Evolutionary conservation across 2,329 filamentous ascomycete species (phyloP).

Genomic region (Curvularia spicifera): DNA sequence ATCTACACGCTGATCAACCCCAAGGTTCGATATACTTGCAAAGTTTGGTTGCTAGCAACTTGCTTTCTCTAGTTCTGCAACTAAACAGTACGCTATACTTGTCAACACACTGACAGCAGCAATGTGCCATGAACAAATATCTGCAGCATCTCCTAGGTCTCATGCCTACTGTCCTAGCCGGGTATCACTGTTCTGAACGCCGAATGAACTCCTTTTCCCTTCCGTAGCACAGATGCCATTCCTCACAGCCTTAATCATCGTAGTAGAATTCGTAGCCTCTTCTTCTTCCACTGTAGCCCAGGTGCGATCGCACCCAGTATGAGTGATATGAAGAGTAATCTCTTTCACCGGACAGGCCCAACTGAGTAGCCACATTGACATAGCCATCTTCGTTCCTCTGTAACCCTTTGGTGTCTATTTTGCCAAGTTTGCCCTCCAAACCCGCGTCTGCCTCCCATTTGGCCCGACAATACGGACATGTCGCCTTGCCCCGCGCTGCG

Average conservation of each 20-base stretch:
- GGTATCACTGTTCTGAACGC: constrained; percentile 6
- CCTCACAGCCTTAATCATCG: not conserved
- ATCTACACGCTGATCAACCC: not conserved
- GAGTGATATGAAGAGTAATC: constrained; percentile 40
- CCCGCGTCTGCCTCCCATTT: constrained; percentile 59
- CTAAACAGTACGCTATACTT: not conserved
- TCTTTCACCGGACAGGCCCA: constrained; percentile 63
- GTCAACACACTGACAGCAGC: not conserved
- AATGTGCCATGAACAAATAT: not conserved
- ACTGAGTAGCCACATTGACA: constrained; percentile 65
- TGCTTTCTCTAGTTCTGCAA: not conserved
- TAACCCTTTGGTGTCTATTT: constrained; percentile 54
- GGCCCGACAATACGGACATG: constrained; percentile 68
- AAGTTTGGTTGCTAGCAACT: not conserved
- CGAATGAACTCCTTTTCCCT: not conserved
- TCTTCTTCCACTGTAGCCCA: constrained; percentile 13
- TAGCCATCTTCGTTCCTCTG: constrained; percentile 61
- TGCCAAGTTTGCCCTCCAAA: constrained; percentile 46
- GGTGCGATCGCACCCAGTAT: constrained; percentile 31
- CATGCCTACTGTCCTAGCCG: not conserved
- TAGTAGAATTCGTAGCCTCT: constrained; percentile 8
- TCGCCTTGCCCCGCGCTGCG: constrained; percentile 50
- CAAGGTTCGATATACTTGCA: not conserved
- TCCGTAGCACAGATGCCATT: not conserved
- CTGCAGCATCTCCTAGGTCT: not conserved